Evolutionary conservation across 1,284 basidiomycete species (phyloP), one percentile per base, ranked within the genome.

Genomic region (Athelia sp.): DNA sequence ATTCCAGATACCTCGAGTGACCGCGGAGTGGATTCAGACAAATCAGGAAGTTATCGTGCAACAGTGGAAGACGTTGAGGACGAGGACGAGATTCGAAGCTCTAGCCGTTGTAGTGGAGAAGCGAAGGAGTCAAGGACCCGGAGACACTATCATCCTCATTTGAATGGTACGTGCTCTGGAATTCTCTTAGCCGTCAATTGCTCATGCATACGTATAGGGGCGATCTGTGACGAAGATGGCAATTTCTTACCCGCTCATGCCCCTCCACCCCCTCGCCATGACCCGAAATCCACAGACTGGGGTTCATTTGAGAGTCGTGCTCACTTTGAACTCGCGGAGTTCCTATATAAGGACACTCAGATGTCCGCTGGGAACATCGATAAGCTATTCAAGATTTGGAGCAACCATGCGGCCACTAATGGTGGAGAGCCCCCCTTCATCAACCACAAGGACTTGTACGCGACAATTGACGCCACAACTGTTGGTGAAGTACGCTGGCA

Each of bases 401-500:
- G 45, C n/a, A 56, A 54, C 11, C 17, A 47, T 17, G 18, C 48
- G 14, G 8, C 29, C 3, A 11, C 19, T 22, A 38, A 49, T 18
- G 52, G 51, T n/a, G 57, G 22, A 3, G 2, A 21, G 3, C 51
- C 58, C 1, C 61, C 61, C 1, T 63, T 61, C 35, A 18, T 34
- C 1, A 46, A 56, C 22, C 48, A 56, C 13, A 24, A 40, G 3
- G 52, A 61, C 3, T 13, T 62, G 10, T 56, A 59, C 10, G 21
- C 19, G 1, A 43, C 46, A 1, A 61, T 64, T 23, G 58, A 65
- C 34, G 6, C 34, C 0, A 61, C 50, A 3, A 22, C 32, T 2
- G 47, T 52, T 19, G 62, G 62, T 2, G 55, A 59, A 46, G 56
- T 56, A 0, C 48, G 43, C 2, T 65, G 62, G 63, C 22, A 59